Evolutionary conservation across 2,329 filamentous ascomycete species (phyloP), one percentile per base, ranked within the genome.

Genomic region (Aureobasidium mangrovei): DNA sequence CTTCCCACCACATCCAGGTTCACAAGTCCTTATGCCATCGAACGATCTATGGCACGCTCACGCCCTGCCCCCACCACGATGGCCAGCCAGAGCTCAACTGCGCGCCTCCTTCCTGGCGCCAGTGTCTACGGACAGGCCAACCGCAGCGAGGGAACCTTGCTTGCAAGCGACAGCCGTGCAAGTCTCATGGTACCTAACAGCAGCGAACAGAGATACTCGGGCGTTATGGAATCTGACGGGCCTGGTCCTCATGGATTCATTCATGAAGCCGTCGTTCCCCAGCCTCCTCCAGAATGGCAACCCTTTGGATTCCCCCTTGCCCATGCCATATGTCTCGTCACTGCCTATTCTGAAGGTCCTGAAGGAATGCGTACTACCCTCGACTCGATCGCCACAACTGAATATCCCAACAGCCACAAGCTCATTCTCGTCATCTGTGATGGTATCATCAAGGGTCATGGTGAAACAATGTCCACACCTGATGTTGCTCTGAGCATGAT

Each of bases 391-490:
- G 93, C 91, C 47, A 95, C 88, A 72, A 98, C 93, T 3, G 94
- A 98, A 70, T 98, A 98, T 64, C 93, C 93, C 47, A 98, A 98
- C 78, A 97, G 91, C 69, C 94, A 98, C 79, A 98, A 98, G 73
- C 82, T 91, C 29, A 93, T 98, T 62, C 79, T 98, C 57, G 88
- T 96, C 63, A 88, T 98, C 63, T 98, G 93, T 72, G 93, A 98
- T 69, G 93, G 93, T 72, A 81, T 97, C 66, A 95, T 98, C 76
- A 96, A 96, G 74, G 94, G 94, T 61, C 82, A 94, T 65, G 93
- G 94, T 46, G 93, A 98, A 71, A 74, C 78, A 7, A 74, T 86
- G 63, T 87, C 90, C 3, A 98, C 93, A 0, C 93, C 93, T 0
- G 93, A 98, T 9, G 88, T 94, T 62, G 85, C 86, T 60, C 74